Conservation (phyloP, 1,284 basidiomycete genomes). For the Pascua guehoae region DNA sequence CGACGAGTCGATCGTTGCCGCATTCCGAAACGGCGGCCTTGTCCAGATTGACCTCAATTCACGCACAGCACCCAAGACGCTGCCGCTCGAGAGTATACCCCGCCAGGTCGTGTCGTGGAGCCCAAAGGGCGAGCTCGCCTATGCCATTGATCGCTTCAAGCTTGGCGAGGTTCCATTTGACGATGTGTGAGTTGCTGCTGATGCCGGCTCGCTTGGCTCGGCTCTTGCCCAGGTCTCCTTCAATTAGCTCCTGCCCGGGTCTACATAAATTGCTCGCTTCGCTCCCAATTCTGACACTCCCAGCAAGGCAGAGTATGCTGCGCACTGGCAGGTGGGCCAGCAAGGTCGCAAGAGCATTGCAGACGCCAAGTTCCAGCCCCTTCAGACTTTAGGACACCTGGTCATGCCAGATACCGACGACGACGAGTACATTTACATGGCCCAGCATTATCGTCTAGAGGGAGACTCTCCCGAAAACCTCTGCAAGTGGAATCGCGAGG, state of each 20-base stretch:
- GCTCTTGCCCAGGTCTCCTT: no score
- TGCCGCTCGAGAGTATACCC: conserved; percentile 65
- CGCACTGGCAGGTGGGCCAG: conserved; percentile 43
- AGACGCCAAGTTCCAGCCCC: conserved; percentile 44
- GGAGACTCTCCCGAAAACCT: conserved; percentile 56
- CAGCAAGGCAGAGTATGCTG: conserved; percentile 57
- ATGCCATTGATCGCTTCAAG: conserved; percentile 60
- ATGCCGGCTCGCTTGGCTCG: no score
- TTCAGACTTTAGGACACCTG: conserved; percentile 35
- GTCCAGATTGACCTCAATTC: conserved; percentile 65
- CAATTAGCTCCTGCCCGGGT: no score
- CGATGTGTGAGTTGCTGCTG: conserved; percentile 74
- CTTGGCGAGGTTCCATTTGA: conserved; percentile 76
- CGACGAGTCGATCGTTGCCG: conserved; percentile 68
- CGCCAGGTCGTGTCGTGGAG: conserved; percentile 68
- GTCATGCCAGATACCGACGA: conserved; percentile 47
- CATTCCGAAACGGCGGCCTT: conserved; percentile 72
- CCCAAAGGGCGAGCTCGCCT: conserved; percentile 63
- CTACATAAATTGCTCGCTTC: no score
- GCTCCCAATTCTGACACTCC: not conserved
- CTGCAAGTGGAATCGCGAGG: conserved; percentile 48
- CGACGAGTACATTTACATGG: conserved; percentile 61
- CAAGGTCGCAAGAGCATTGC: conserved; percentile 32
- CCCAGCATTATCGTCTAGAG: conserved; percentile 63
- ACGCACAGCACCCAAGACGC: conserved; percentile 11